Evolutionary conservation across 495 filamentous ascomycete species (phyloP).

Genomic region (Cercophora sp.): DNA sequence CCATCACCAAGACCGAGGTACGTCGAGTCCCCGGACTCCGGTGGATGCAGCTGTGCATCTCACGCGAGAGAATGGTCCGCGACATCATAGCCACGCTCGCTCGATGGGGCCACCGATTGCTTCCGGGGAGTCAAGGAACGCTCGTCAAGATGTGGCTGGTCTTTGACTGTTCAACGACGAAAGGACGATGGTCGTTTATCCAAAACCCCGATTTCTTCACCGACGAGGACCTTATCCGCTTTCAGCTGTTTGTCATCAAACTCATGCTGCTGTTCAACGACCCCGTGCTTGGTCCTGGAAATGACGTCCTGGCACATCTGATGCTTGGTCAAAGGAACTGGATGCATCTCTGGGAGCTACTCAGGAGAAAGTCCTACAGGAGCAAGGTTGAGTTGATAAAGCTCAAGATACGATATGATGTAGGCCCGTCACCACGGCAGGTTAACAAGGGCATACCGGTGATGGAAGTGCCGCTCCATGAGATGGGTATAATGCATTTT

Average conservation of each 20-base stretch:
- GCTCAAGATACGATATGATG: constrained; percentile 43
- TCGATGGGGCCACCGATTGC: constrained; percentile 49
- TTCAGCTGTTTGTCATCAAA: constrained; percentile 57
- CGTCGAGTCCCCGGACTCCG: constrained; percentile 26
- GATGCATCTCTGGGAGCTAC: constrained; percentile 42
- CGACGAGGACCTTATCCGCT: constrained; percentile 50
- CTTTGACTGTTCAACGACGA: constrained; percentile 56
- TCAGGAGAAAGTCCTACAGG: constrained; percentile 41
- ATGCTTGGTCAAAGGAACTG: constrained; percentile 58
- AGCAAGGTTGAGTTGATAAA: constrained; percentile 38
- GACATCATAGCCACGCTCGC: constrained; percentile 55
- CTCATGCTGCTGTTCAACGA: constrained; percentile 56
- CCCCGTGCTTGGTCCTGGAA: constrained; percentile 39
- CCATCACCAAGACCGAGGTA: constrained; percentile 3
- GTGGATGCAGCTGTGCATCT: constrained; percentile 29
- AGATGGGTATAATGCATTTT: constrained; percentile 46
- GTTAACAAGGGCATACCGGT: constrained; percentile 18
- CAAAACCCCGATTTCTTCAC: constrained; percentile 46
- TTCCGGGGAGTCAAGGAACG: constrained; percentile 33
- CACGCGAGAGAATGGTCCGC: constrained; percentile 29
- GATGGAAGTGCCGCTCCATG: constrained; percentile 44
- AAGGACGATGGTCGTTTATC: constrained; percentile 46
- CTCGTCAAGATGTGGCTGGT: constrained; percentile 64
- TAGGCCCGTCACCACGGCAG: constrained; percentile 9
- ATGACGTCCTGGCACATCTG: constrained; percentile 44